Evolutionary conservation across 768 basidiomycete genomes (phyloP).

Genomic region (Naganishia onofrii): DNA sequence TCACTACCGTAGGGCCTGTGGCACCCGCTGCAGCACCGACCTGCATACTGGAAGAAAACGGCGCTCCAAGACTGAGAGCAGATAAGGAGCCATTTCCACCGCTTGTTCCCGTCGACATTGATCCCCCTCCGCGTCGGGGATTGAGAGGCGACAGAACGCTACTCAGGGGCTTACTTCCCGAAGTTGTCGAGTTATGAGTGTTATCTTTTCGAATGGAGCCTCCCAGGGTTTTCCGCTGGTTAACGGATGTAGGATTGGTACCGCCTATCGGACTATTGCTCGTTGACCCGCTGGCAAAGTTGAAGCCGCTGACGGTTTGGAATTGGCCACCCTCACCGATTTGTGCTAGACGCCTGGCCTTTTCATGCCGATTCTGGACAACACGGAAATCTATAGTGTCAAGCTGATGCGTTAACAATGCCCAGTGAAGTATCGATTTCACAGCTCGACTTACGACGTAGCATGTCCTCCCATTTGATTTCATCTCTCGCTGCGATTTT

Average conservation of each 20-base stretch:
- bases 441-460: conserved; percentile 57
- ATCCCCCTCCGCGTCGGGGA: conserved; percentile 38
- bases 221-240: conserved; percentile 38
- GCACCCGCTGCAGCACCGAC: conserved; percentile 1
- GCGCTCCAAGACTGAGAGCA: conserved; percentile 27
- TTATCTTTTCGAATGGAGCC: conserved; percentile 30
- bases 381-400: conserved; percentile 66
- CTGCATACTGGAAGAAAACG: conserved; percentile 30
- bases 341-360: conserved; percentile 72
- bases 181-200: conserved; percentile 16
- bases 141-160: conserved; percentile 45
- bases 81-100: conserved; percentile 18
- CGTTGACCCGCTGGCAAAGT: conserved; percentile 45
- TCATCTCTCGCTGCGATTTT: conserved; percentile 76
- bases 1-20: conserved; percentile 20
- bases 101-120: conserved; percentile 5
- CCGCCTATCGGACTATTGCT: conserved; percentile 35
- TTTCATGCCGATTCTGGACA: conserved; percentile 87
- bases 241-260: conserved; percentile 18
- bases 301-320: conserved; percentile 37
- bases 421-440: neutral
- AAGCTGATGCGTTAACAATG: neutral
- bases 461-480: conserved; percentile 95
- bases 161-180: conserved; percentile 23
- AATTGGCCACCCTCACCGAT: conserved; percentile 59